These are phyloP conservation scores for Apocynum venetum DNA, from an alignment of 257 asterid genomes.

Conservation along the genomic window DNA sequence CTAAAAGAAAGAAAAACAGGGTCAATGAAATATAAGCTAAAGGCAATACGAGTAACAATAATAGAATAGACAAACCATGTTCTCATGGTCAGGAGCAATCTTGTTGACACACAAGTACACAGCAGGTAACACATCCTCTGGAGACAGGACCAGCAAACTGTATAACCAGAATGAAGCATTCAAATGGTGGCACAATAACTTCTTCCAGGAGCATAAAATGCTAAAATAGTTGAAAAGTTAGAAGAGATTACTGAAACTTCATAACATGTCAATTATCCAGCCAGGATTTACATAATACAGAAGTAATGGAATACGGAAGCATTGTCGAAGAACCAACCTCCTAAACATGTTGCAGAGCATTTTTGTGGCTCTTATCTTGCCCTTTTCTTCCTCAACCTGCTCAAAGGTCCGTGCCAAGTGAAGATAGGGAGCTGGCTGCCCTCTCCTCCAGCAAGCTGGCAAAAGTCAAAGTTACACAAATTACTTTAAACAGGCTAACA, in stretches of 20 bases:
- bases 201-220: slow-evolving; percentile 1
- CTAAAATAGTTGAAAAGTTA: neutral
- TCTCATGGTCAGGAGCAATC: slow-evolving; percentile 93
- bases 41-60: slow-evolving; percentile 10
- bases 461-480: slow-evolving; percentile 26
- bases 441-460: slow-evolving; percentile 92
- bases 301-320: neutral
- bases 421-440: slow-evolving; percentile 76
- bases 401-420: slow-evolving; percentile 85
- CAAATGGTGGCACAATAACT: slow-evolving; percentile 18
- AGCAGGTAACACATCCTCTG: slow-evolving; percentile 85
- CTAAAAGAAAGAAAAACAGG: neutral
- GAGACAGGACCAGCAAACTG: slow-evolving; percentile 87
- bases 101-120: slow-evolving; percentile 81
- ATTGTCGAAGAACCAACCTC: slow-evolving; percentile 46
- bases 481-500: neutral
- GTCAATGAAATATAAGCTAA: neutral
- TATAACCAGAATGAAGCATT: slow-evolving; percentile 24
- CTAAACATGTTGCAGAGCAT: slow-evolving; percentile 96
- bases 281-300: neutral
- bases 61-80: slow-evolving; percentile 44
- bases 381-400: slow-evolving; percentile 79
- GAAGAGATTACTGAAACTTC: neutral
- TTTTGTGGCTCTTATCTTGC: slow-evolving; percentile 75
- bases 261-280: neutral